These are phyloP conservation scores for Gossypium davidsonii DNA, from an alignment of 441 rosid species.

Conservation along the genomic window DNA sequence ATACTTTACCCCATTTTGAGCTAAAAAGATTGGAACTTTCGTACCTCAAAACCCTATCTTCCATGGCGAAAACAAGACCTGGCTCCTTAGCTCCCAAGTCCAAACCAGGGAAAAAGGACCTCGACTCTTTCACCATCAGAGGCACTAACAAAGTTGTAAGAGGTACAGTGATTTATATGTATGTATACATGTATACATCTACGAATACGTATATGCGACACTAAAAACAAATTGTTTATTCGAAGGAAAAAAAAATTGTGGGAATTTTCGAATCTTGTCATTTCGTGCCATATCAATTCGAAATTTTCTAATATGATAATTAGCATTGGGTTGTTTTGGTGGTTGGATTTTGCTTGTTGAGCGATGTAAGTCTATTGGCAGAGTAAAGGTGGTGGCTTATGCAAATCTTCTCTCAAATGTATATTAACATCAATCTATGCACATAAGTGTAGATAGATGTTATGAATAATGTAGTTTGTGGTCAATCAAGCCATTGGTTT, in stretches of 20 bases:
- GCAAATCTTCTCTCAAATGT: not conserved
- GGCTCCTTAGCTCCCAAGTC: constrained; percentile 43
- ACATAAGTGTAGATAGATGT: not conserved
- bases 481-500: no score
- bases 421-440: not conserved
- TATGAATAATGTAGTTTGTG: not conserved
- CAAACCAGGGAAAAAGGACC: constrained; percentile 41
- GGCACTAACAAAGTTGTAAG: constrained; percentile 54
- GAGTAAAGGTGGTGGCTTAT: not conserved
- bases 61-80: constrained; percentile 58
- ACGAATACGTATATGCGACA: not conserved
- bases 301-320: not conserved
- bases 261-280: not conserved
- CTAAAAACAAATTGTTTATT: not conserved
- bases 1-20: not conserved
- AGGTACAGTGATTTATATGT: constrained; percentile 23
- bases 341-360: not conserved
- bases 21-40: not conserved
- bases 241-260: not conserved
- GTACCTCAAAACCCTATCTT: constrained; percentile 15
- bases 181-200: not conserved
- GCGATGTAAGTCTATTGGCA: not conserved
- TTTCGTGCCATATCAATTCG: not conserved
- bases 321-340: not conserved
- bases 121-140: constrained; percentile 48